Conservation (phyloP, 345 rosid species). For the Brassica cretica region DNA sequence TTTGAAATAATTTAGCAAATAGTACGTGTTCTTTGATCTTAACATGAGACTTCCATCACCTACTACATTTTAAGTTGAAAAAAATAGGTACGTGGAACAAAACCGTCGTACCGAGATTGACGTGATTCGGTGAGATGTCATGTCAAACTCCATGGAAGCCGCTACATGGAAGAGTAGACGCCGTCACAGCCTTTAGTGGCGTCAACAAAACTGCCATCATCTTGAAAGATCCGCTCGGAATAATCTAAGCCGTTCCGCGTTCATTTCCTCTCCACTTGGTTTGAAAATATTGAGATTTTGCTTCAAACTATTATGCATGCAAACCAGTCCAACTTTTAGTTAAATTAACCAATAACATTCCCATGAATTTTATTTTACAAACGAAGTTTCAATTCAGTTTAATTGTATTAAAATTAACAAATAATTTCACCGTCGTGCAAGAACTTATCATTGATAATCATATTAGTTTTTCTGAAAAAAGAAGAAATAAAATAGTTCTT, state of each 20-base stretch:
- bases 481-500: neutral
- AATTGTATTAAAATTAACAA: neutral
- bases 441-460: neutral
- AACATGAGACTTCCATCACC: neutral
- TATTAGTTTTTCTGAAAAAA: neutral
- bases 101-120: constrained; percentile 43
- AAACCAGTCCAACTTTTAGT: neutral
- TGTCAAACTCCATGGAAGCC: constrained; percentile 70
- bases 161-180: constrained; percentile 76
- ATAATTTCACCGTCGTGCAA: neutral
- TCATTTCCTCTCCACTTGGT: constrained; percentile 49
- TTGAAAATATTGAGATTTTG: constrained; percentile 44
- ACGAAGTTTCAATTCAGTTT: neutral
- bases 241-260: constrained; percentile 46
- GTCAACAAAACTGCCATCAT: constrained; percentile 78
- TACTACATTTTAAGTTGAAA: neutral
- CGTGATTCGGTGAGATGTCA: constrained; percentile 28
- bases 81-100: neutral
- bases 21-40: neutral
- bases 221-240: constrained; percentile 69
- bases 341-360: neutral
- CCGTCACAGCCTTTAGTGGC: constrained; percentile 73
- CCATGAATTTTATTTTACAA: neutral
- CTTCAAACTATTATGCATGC: constrained; percentile 21
- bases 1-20: too few species aligned